Base-by-base conservation (phyloP, 331 rosid species). In the Telfairia occidentalis region DNA sequence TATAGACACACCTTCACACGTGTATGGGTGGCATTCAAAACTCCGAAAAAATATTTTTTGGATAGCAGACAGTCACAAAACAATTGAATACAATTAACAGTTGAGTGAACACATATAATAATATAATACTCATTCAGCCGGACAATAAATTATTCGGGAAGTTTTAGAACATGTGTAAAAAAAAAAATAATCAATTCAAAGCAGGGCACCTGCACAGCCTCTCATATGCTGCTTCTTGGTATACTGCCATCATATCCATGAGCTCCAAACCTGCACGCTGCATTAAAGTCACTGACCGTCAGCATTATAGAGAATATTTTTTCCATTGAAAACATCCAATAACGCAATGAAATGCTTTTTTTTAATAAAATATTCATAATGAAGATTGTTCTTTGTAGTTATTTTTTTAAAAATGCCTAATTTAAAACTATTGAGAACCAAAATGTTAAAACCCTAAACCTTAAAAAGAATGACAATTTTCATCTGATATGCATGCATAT, bases 221-320 rank as follows among this genome's bases (percentile, higher is more conserved):
- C 85, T 90, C 98, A 84, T 91, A 94, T 43, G 98, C 97, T 81
- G 96, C 98, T 79, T 95, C 98, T 86, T 95, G 98, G 81, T 95
- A 88, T 70, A 91, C 97, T n/a, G 97, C 96, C 96, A 95, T 95
- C 96, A 90, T 88, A 82, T 95, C 98, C 96, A 91, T 95, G 74
- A 95, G 92, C 86, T 95, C 97, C 78, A 95, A 82, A 66, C 96
- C 97, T 49, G 98, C 98, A 74, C 96, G 98, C 97, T 95, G 89
- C 73, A 78, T 57, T 50, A 67, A 81, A 80, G 19, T 42, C 29
- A 32, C 16, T 2, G 32, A 70, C n/a, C 12, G 28, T 74, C 3
- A 73, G 61, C 66, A 38, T 74, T 34, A 73, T 37, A n/a, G 34
- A 35, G 23, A 24, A 57, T 38, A 59, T 40, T 24, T 75, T 75